Evolutionary conservation across 2,329 filamentous ascomycete genomes (phyloP).

Genomic region (Epichloe aotearoae): DNA sequence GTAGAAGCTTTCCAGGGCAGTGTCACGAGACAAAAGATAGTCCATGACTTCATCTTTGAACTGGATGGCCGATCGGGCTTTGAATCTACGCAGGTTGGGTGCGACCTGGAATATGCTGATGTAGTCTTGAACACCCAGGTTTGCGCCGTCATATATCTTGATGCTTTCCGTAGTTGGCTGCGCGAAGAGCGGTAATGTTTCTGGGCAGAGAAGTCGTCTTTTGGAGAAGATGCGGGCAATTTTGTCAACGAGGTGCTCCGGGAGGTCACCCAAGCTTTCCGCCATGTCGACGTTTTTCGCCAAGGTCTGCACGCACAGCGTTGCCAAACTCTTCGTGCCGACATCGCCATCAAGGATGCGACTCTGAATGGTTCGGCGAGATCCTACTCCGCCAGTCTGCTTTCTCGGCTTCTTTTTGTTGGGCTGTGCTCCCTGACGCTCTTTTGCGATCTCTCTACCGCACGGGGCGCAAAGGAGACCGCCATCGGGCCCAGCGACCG

Average conservation of each 20-base stretch:
- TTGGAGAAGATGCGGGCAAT: constrained; percentile 49
- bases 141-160: constrained; percentile 45
- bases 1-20: constrained; percentile 57
- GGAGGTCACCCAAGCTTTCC: constrained; percentile 48
- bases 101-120: constrained; percentile 67
- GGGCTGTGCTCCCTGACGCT: constrained; percentile 28
- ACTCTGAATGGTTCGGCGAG: constrained; percentile 67
- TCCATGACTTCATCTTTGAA: constrained; percentile 77
- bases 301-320: constrained; percentile 48
- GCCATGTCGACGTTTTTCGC: constrained; percentile 50
- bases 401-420: constrained; percentile 34
- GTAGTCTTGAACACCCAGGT: constrained; percentile 63
- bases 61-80: constrained; percentile 75
- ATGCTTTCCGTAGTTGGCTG: constrained; percentile 37
- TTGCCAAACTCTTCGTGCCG: constrained; percentile 56
- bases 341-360: constrained; percentile 66
- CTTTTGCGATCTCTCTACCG: constrained; percentile 55
- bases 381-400: constrained; percentile 38
- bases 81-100: constrained; percentile 54
- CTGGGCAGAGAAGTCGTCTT: constrained; percentile 39
- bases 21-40: constrained; percentile 62
- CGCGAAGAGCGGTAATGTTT: constrained; percentile 44
- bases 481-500: constrained; percentile 66
- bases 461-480: constrained; percentile 77
- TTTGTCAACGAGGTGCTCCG: constrained; percentile 41